A percentile compares a stretch with the other conserved stretches of the same genome.
These are phyloP conservation scores for Balansia obtecta DNA, from an alignment of 2,329 filamentous ascomycete species.

Conservation along the genomic window DNA sequence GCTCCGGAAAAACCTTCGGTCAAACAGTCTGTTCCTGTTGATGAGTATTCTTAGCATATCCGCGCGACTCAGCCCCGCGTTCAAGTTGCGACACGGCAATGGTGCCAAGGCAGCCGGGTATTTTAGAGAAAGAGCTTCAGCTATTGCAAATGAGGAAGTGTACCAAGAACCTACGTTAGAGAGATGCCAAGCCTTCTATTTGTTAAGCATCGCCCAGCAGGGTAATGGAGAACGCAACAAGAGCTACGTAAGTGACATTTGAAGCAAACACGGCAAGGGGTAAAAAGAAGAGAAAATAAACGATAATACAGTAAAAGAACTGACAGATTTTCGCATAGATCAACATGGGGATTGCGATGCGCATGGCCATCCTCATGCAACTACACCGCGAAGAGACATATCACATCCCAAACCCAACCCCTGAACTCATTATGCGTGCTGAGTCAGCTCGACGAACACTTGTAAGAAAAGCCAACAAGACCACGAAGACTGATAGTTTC, in stretches of 20 bases:
- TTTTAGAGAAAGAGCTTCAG: constrained; percentile 38
- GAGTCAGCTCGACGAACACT: constrained; percentile 46
- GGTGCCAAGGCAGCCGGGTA: constrained; percentile 38
- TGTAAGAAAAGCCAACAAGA: constrained; percentile 22
- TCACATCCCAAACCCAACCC: constrained; percentile 26
- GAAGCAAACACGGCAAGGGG: background rate
- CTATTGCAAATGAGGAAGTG: constrained; percentile 34
- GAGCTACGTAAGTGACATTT: constrained; percentile 34
- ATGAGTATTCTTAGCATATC: constrained; percentile 44
- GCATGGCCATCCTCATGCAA: constrained; percentile 42
- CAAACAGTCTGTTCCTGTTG: constrained; percentile 42
- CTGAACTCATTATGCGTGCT: constrained; percentile 32
- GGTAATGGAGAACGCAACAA: constrained; percentile 39
- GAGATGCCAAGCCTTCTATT: constrained; percentile 44
- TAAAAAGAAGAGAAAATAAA: background rate
- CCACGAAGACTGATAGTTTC: background rate
- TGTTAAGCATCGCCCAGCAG: constrained; percentile 46
- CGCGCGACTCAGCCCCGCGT: constrained; percentile 37
- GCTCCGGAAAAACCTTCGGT: constrained; percentile 32
- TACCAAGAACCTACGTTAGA: constrained; percentile 41
- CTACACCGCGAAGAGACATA: constrained; percentile 46
- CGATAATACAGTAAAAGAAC: background rate
- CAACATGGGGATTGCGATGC: constrained; percentile 42
- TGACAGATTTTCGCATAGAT: constrained; percentile 22
- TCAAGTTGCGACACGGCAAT: constrained; percentile 36